Evolutionary conservation across 1,284 basidiomycete species (phyloP).

Genomic region (Tetrapyrgos nigripes): DNA sequence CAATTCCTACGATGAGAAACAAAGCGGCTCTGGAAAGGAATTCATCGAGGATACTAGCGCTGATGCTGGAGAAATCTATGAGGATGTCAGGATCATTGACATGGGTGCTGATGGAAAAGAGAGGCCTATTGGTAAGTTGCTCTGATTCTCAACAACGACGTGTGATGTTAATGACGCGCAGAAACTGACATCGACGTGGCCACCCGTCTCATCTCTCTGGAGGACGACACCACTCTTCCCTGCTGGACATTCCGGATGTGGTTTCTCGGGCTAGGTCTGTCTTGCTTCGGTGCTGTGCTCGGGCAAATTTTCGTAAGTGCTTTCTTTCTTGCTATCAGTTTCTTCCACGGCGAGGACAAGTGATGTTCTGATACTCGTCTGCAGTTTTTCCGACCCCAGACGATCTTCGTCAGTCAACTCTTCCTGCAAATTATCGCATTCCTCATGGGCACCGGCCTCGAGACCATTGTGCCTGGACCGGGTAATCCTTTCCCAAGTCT

Average conservation of each 20-base stretch:
- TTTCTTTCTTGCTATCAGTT: no score
- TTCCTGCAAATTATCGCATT: conserved; percentile 59
- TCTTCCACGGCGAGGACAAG: no score
- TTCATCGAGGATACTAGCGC: no score
- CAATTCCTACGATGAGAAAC: no score
- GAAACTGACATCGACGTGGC: conserved; percentile 44
- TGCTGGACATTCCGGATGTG: conserved; percentile 64
- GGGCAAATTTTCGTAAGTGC: no score
- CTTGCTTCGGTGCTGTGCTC: no score
- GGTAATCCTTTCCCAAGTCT: conserved; percentile 31
- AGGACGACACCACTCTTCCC: conserved; percentile 62
- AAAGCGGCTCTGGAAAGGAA: no score
- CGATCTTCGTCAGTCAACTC: conserved; percentile 52
- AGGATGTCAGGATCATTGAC: conserved; percentile 35
- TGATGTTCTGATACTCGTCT: no score
- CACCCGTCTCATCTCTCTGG: conserved; percentile 56
- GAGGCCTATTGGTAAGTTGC: conserved; percentile 36
- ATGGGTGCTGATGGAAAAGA: conserved; percentile 38
- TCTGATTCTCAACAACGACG: no score
- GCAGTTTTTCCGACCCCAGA: conserved; percentile 61
- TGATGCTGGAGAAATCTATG: conserved; percentile 30
- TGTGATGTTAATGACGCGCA: no score
- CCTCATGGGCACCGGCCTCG: conserved; percentile 46
- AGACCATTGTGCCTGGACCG: conserved; percentile 51
- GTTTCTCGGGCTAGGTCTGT: conserved; percentile 66